A percentile compares a stretch with the other conserved stretches of the same genome.
Conservation (phyloP, 2,329 filamentous ascomycete species). For the Pseudocercospora vitis region DNA sequence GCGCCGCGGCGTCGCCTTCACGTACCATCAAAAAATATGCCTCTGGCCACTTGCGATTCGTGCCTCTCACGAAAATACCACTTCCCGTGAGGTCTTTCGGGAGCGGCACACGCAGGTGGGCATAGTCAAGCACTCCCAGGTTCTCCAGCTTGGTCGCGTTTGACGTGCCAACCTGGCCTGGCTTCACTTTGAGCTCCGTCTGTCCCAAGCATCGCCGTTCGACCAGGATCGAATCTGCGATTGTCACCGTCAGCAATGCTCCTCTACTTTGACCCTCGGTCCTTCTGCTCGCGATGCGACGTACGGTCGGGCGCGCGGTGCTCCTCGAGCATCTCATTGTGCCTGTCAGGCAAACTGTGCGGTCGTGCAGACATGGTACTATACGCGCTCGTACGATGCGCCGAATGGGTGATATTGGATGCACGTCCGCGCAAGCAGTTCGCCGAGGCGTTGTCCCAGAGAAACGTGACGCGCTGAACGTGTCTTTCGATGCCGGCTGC, state of each 20-base stretch:
- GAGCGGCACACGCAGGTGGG: constrained; percentile 86
- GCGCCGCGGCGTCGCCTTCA: constrained; percentile 15
- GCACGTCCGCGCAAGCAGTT: background rate
- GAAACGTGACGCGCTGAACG: constrained; percentile 1
- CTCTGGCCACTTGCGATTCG: constrained; percentile 64
- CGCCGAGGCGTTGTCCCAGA: background rate
- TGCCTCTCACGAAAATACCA: constrained; percentile 83
- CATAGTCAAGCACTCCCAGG: constrained; percentile 89
- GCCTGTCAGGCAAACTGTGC: constrained; percentile 55
- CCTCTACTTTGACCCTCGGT: no score
- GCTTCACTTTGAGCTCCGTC: constrained; percentile 83
- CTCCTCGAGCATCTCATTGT: constrained; percentile 65
- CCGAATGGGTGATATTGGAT: background rate
- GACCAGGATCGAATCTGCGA: constrained; percentile 60
- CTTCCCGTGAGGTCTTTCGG: constrained; percentile 84
- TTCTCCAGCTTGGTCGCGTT: constrained; percentile 72
- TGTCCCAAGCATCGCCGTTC: constrained; percentile 85
- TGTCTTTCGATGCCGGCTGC: no score
- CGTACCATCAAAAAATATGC: constrained; percentile 88
- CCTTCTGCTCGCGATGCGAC: constrained; percentile 33
- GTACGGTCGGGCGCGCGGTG: constrained; percentile 65
- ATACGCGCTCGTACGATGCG: background rate
- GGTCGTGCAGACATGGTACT: constrained; percentile 6
- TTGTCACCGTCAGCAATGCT: constrained; percentile 20
- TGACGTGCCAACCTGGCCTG: constrained; percentile 67